phyloP scores from a whole-genome alignment of 106 monocot genomes.

The Dendrobium chrysotoxum region DNA sequence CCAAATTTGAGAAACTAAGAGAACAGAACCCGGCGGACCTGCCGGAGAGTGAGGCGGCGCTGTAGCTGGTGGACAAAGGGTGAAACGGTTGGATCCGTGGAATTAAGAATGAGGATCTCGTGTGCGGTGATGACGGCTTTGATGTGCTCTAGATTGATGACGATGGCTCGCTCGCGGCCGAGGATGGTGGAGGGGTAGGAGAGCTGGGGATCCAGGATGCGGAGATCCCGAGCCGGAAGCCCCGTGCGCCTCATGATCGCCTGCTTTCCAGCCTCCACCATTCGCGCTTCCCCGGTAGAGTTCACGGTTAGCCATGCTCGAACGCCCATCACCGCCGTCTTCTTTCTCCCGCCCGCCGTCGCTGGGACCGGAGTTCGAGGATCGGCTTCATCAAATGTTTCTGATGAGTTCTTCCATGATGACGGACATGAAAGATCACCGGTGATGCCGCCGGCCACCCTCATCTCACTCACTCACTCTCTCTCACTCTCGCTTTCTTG shows the following conservation, averaged over 20 bases:
- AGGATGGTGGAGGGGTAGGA: conserved; percentile 78
- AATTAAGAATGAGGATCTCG: conserved; percentile 63
- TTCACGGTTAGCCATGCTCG: conserved; percentile 48
- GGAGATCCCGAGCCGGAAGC: conserved; percentile 60
- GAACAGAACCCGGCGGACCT: background rate
- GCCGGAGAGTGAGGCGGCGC: conserved; percentile 25
- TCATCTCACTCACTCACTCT: conserved; percentile 1
- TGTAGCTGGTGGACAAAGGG: conserved; percentile 54
- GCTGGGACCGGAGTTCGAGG: background rate
- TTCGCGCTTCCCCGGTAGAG: conserved; percentile 21
- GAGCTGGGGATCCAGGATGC: conserved; percentile 65
- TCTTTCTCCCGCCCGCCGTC: conserved; percentile 13
- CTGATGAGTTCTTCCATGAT: background rate
- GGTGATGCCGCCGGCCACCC: background rate
- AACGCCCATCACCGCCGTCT: conserved; percentile 18
- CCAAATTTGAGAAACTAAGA: background rate
- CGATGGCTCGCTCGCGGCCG: conserved; percentile 66
- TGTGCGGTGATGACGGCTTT: conserved; percentile 65
- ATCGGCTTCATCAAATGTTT: background rate
- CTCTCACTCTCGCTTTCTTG: background rate
- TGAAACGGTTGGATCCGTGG: conserved; percentile 27
- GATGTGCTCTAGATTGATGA: conserved; percentile 61
- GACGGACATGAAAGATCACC: conserved; percentile 1
- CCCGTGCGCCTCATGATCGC: conserved; percentile 59
- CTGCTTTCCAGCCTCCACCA: conserved; percentile 49